Percentiles rank a stretch among this genome's conserved stretches.
phyloP scores from a whole-genome alignment of 2,329 filamentous ascomycete species.

The Fusarium palustre region DNA sequence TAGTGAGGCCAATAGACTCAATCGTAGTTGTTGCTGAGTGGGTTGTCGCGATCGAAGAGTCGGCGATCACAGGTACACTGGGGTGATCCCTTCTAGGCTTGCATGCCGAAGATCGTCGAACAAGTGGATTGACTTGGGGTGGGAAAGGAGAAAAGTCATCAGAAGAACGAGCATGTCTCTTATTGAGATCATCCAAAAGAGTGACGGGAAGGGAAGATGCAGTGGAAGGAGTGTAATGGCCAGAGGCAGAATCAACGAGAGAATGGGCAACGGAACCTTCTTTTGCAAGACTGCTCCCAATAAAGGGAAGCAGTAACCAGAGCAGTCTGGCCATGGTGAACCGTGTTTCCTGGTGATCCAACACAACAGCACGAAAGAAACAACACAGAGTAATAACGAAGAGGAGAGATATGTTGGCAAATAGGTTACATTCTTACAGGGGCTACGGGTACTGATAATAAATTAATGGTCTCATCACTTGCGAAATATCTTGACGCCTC shows the following conservation, averaged over 20 bases:
- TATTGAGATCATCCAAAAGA: conserved; percentile 14
- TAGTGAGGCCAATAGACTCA: background rate
- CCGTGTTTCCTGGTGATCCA: conserved; percentile 17
- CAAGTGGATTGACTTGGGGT: background rate
- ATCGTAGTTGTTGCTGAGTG: background rate
- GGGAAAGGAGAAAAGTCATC: background rate
- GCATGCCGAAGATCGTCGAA: conserved; percentile 14
- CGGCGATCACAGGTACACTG: background rate
- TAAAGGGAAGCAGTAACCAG: conserved; percentile 33
- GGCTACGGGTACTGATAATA: conserved; percentile 11
- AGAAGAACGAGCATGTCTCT: background rate
- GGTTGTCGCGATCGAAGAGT: background rate
- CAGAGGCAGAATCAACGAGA: conserved; percentile 37
- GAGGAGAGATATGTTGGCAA: background rate
- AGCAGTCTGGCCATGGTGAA: conserved; percentile 33
- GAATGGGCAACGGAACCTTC: conserved; percentile 34
- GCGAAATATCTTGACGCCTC: background rate
- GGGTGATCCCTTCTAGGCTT: background rate
- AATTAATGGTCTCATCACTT: background rate
- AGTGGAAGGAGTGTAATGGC: conserved; percentile 27
- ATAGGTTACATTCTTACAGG: conserved; percentile 2
- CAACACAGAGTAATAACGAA: background rate
- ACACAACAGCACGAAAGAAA: conserved; percentile 19
- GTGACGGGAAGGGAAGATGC: conserved; percentile 23
- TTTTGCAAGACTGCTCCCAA: conserved; percentile 35